Base-by-base conservation (phyloP, 768 basidiomycete genomes). In the Polyporus arcularius region DNA sequence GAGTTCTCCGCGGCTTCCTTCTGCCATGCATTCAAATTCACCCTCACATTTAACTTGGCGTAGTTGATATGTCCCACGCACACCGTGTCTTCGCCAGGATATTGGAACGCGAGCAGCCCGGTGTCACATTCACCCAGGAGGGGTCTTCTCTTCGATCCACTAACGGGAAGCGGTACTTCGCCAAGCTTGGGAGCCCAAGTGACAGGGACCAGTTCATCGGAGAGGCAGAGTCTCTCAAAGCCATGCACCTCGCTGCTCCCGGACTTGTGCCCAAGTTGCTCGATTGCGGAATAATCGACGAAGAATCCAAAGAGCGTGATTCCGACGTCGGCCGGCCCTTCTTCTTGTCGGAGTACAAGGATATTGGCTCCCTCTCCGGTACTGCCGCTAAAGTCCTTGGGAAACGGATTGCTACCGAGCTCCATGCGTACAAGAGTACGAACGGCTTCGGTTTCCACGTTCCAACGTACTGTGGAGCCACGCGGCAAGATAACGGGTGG, bases 391-490 rank as follows among this genome's bases (percentile, higher is more conserved):
- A 73, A 49, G 67, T 73, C 12, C 78, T 92, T 7, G 91, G 83
- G 9, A 78, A 77, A 70, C 79, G 87, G 45, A 65, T 93, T 57
- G 90, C 89, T 0, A 80, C 74, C 2, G 88, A 92, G 67, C 71
- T 93, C 57, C 91, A 93, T 58, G 67, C 67, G 6, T 76, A 81
- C 67, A 75, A 81, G 64, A 85, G 85, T 58, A 63, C 73, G 4
- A 72, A 79, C 3, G 85, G 84, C 0, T 91, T 85, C 70, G 91
- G 91, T 3, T 92, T 92, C 68, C 74, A 75, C 5, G 80, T 89
- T 16, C 88, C 90, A 1, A 92, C 90, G 4, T 92, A 84, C 68
- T 93, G 91, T 62, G 91, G 91, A 6, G 78, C 78, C 4, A 92
- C 91, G 1, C 80, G 83, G 49, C 78, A 89, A 58, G 77, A 80